Evolutionary conservation across 2,329 filamentous ascomycete species (phyloP).

Genomic region (Talaromyces sp.): DNA sequence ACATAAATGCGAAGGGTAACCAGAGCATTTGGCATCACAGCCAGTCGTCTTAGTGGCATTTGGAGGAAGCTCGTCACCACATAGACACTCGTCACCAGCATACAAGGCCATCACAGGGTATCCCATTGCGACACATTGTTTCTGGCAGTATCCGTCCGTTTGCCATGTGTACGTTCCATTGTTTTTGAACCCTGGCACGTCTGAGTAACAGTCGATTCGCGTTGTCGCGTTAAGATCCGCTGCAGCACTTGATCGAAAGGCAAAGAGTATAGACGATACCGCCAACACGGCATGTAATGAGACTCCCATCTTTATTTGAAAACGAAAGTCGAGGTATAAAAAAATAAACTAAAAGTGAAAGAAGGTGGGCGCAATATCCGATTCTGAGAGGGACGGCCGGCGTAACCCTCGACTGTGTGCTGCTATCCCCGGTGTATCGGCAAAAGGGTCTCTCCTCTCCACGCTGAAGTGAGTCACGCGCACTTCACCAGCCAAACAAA

Average conservation of each 20-base stretch:
- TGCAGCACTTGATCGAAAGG: not conserved
- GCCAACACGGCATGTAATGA: not conserved
- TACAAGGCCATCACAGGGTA: conserved; percentile 59
- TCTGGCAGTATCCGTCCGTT: conserved; percentile 50
- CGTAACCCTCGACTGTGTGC: conserved; percentile 26
- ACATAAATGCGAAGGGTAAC: conserved; percentile 61
- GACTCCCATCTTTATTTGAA: conserved; percentile 4
- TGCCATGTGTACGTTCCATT: conserved; percentile 48
- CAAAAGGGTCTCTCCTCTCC: not conserved
- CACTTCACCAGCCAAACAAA: not conserved
- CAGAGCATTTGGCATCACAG: conserved; percentile 63
- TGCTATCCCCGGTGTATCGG: conserved; percentile 7
- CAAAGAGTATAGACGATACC: conserved; percentile 1
- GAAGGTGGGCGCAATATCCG: conserved; percentile 1
- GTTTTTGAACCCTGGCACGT: conserved; percentile 35
- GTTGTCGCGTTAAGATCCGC: conserved; percentile 4
- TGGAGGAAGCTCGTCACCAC: conserved; percentile 64
- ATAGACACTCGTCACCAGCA: conserved; percentile 61
- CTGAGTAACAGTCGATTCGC: conserved; percentile 8
- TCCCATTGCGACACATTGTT: conserved; percentile 41
- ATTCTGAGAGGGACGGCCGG: conserved; percentile 29
- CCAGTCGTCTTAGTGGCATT: conserved; percentile 46
- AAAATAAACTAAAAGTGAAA: conserved; percentile 2
- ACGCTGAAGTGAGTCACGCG: not conserved
- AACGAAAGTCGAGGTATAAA: not conserved